A percentile compares a stretch with the other conserved stretches of the same genome.
These are phyloP conservation scores for Helminthosporium solani DNA, from an alignment of 2,329 filamentous ascomycete genomes.

Conservation along the genomic window DNA sequence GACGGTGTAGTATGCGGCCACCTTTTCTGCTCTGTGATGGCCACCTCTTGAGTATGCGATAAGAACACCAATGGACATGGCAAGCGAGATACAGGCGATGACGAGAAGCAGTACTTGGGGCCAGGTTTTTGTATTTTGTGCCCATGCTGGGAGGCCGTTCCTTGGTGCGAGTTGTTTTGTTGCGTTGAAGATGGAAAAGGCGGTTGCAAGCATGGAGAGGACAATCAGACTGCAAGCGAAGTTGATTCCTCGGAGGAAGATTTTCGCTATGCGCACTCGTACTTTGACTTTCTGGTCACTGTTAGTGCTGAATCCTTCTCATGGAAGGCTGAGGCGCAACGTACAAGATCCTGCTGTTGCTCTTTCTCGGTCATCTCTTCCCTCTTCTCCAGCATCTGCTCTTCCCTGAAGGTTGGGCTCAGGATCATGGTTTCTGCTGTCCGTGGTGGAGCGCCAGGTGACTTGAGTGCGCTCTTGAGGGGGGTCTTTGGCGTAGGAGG, in stretches of 20 bases:
- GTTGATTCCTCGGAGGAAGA: constrained; percentile 91
- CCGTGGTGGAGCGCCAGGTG: constrained; percentile 73
- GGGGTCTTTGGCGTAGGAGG: constrained; percentile 72
- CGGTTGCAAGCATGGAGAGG: constrained; percentile 83
- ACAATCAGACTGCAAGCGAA: constrained; percentile 97
- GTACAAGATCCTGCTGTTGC: constrained; percentile 83
- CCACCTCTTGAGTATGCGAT: constrained; percentile 85
- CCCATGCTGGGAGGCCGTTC: constrained; percentile 84
- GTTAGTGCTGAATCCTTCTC: constrained; percentile 34
- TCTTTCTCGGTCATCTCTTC: constrained; percentile 80
- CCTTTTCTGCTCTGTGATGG: constrained; percentile 85
- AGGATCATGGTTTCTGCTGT: constrained; percentile 72
- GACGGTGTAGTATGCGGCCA: constrained; percentile 90
- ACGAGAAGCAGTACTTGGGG: constrained; percentile 81
- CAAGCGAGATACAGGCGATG: constrained; percentile 77
- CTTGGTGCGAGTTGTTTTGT: constrained; percentile 73
- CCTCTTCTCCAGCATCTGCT: constrained; percentile 80
- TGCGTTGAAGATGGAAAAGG: constrained; percentile 88
- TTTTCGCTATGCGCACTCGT: constrained; percentile 87
- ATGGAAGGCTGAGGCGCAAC: constrained; percentile 40
- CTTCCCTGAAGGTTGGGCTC: constrained; percentile 89
- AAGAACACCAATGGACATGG: constrained; percentile 77
- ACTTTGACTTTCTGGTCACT: constrained; percentile 79
- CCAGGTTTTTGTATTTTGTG: constrained; percentile 76
- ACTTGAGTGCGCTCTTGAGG: constrained; percentile 86